Percentiles rank a stretch among this genome's conserved stretches.
Conservation (phyloP, 2,329 filamentous ascomycete species). For the Berkeleyomyces rouxiae region DNA sequence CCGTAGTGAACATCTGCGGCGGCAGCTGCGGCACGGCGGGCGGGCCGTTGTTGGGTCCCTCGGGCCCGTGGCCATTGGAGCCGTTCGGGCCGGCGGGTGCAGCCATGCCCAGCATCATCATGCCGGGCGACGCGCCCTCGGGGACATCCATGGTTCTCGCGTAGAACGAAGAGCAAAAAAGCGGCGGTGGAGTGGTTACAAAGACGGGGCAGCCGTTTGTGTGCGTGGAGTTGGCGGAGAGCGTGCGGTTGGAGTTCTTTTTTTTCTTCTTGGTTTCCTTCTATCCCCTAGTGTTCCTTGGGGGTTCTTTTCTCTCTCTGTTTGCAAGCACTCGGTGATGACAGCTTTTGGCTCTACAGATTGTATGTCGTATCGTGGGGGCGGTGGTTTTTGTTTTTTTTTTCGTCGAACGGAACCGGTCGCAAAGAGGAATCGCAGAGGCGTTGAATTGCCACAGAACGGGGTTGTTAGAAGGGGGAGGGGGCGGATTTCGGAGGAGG, state of each 20-base stretch:
- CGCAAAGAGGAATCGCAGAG: too few species aligned
- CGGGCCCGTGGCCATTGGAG: conserved; percentile 13
- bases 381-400: too few species aligned
- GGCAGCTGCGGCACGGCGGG: conserved; percentile 48
- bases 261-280: not conserved
- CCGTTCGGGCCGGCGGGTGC: conserved; percentile 18
- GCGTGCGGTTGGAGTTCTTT: not conserved
- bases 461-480: too few species aligned
- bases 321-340: not conserved
- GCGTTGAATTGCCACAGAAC: too few species aligned
- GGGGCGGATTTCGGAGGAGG: too few species aligned
- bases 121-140: conserved; percentile 2
- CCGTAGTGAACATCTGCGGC: conserved; percentile 97
- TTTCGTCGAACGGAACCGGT: too few species aligned
- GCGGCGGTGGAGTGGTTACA: not conserved
- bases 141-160: conserved; percentile 2
- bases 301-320: not conserved
- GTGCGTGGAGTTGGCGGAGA: not conserved
- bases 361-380: too few species aligned
- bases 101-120: conserved; percentile 10
- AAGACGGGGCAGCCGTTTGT: not conserved
- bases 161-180: not conserved
- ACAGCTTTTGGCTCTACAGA: too few species aligned
- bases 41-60: conserved; percentile 20
- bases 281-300: not conserved